Evolutionary conservation across 495 filamentous ascomycete genomes (phyloP).

Genomic region (Cenococcum geophilum): DNA sequence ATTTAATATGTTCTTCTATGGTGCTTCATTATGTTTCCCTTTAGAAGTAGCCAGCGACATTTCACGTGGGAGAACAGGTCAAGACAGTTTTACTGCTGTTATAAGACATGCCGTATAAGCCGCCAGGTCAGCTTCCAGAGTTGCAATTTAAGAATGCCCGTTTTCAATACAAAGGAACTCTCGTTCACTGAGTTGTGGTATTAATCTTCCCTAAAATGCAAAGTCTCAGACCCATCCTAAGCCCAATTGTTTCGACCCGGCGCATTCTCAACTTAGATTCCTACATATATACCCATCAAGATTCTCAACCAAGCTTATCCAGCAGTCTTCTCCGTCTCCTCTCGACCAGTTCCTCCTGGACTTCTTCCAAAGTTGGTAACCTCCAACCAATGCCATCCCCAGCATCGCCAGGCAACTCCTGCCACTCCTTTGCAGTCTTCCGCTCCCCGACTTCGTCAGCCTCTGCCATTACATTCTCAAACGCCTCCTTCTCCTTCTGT

Average conservation of each 20-base stretch:
- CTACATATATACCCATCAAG: too few species aligned
- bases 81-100: too few species aligned
- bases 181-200: neutral
- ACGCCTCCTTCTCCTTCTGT: conserved; percentile 74
- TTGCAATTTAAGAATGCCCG: too few species aligned
- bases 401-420: conserved; percentile 75
- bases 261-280: too few species aligned
- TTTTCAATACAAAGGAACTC: too few species aligned
- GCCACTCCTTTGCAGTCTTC: conserved; percentile 52
- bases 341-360: conserved; percentile 87
- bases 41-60: too few species aligned
- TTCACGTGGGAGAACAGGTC: too few species aligned
- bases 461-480: conserved; percentile 53
- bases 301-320: conserved; percentile 62
- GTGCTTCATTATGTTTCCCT: too few species aligned
- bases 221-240: neutral
- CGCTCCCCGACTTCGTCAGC: conserved; percentile 44
- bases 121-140: too few species aligned
- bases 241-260: too few species aligned
- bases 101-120: too few species aligned
- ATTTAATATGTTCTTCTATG: too few species aligned
- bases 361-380: conserved; percentile 79
- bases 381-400: conserved; percentile 82
- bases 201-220: neutral
- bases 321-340: conserved; percentile 73